Base-by-base conservation (phyloP, 106 monocot species). In the Platanthera zijinensis region DNA sequence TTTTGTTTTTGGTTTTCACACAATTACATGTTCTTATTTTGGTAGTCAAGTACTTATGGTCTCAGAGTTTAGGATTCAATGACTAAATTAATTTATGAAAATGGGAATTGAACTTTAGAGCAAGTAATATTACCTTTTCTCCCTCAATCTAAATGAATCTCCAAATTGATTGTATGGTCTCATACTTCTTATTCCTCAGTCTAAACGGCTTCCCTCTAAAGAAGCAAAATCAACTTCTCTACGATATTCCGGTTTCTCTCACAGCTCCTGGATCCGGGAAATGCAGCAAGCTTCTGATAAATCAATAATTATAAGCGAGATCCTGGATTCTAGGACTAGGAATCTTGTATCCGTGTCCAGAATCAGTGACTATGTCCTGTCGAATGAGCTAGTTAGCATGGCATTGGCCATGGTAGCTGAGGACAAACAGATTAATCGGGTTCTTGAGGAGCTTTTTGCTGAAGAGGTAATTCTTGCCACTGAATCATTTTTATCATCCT, bases 401-500 rank as follows among this genome's bases (percentile, higher is more conserved):
- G 95, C 95, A 61, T 63, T 95, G 69, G 95, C 95, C 73, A 95
- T 95, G 95, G 95, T 95, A 51, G 95, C 95, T 48, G 95, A 95
- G 74, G 95, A 95, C 78, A 95, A 95, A 80, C 95, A 95, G 82
- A 95, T 95, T 73, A 95, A 95, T 72, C 85, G 92, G 7, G 95
- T 95, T 68, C 88, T 95, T 72, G 95, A 95, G 75, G 95, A 95
- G 82, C 89, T 95, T 52, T 95, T 95, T 84, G 95, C 89, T 19
- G 95, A 92, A 84, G 84, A 95, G 89, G 95, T 95, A 88, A 62
- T n/a, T 39, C 59, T n/a, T 53, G 18, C 47, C 21, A 25, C 69
- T 57, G 15, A 10, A 11, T 47, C 14, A 39, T 45, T 6, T 48
- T 69, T 62, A 15, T 69, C 10, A 54, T 59, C 18, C 6, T 56